Evolutionary conservation across 1,139 yeast species (phyloP), one percentile per base, ranked within the genome.

Genomic region (Taiozyma sp.): DNA sequence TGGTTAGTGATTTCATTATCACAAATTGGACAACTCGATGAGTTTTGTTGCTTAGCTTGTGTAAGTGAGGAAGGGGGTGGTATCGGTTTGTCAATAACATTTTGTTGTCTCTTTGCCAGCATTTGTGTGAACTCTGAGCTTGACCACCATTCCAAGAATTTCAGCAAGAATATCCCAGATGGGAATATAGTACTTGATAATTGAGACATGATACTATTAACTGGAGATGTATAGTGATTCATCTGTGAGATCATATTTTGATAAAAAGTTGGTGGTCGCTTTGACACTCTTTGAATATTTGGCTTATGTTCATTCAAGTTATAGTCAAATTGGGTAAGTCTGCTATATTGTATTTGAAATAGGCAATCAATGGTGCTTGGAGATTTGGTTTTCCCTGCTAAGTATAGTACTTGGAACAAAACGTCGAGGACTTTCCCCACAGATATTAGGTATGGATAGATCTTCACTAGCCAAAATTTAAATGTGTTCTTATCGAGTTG

Each of bases 101-200:
- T 76, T 8, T 83, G 73, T 51, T 76, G 78, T 47, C 75, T 78
- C 57, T 79, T 80, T 12, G 81, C 72, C 46, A 89, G 68, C 59
- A 83, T 83, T 7, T 78, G 71, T 1, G 90, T 84, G 61, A 90
- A 79, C 56, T 87, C 90, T 19, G 92, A 83, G 44, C 88, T 80
- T 56, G 85, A 84, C 96, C 97, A 92, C 98, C 98, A 92, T 67
- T 93, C 98, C 49, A 91, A 76, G 60, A 93, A 90, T 68, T 91
- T 90, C 57, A 93, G 76, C 38, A 87, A 66, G 65, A 93, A 92
- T 54, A 93, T 87, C 3, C 96, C 89, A 0, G 87, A 78, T 0
- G 98, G 98, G 70, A 93, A 81, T 34, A 87, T 73, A 9, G 70
- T 69, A 2, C 73, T 68, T 29, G 79, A 70, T 2, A 75, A 50